Evolutionary conservation across 2,329 filamentous ascomycete genomes (phyloP), one percentile per base, ranked within the genome.

Genomic region (Stromatinia cepivora): DNA sequence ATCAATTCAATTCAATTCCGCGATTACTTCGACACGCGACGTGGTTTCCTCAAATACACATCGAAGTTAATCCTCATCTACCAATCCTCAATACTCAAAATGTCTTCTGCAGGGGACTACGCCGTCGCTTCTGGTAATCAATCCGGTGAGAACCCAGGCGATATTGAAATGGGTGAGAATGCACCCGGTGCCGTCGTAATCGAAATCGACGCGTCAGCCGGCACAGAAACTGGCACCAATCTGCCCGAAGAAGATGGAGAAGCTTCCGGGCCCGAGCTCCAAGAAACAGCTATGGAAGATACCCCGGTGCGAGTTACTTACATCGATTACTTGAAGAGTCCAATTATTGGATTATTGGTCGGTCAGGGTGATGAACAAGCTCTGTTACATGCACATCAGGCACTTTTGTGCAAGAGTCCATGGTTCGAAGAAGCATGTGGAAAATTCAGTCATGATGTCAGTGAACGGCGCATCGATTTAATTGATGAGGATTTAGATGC

Each of bases 351-450:
- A 22, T 80, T 93, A 39, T 77, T 88, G n/a, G 83, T 93, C 28
- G 90, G 90, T 17, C 80, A 81, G 61, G 88, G 84, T 69, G 86
- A 88, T 6, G 79, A 81, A 1, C 84, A 86, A 75, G 88, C 87
- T 13, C 83, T 88, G 45, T 85, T 97, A 70, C 89, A 88, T 34
- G 92, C 92, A 9, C 94, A 97, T 79, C 90, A 97, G 81, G 89
- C 84, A 4, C 85, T 97, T 36, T 84, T 98, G 48, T 77, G 82
- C 15, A 86, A 89, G 78, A 94, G 92, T 56, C 92, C 93, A 0
- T 93, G 86, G 79, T 92, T 97, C 77, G 83, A 84, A 15, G 85
- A 88, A 31, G 83, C 86, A 9, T 88, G 89, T 77, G 82, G 84
- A 15, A 80, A 85, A 63, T 91, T 93, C 76, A 82, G 83, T 59